A percentile compares a stretch with the other conserved stretches of the same genome.
Conservation (phyloP, 495 filamentous ascomycete genomes). For the Penicillium lagena region DNA sequence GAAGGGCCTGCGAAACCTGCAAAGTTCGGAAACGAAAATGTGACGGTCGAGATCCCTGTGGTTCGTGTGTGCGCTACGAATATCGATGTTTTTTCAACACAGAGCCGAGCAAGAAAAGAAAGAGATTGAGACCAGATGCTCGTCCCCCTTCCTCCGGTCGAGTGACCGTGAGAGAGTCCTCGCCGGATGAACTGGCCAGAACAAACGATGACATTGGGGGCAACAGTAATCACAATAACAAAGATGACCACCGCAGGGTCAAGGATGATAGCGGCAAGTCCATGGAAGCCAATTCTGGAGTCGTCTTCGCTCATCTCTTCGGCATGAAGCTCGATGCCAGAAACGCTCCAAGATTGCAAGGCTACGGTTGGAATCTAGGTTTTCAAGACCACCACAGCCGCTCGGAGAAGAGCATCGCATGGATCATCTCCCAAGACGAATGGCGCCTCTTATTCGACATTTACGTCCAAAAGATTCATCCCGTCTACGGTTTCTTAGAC, state of each 20-base stretch:
- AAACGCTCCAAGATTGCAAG: no score
- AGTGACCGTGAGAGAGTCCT: neutral
- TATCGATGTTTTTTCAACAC: constrained; percentile 24
- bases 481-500: constrained; percentile 31
- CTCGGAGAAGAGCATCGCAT: constrained; percentile 9
- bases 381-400: constrained; percentile 16
- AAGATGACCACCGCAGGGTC: no score
- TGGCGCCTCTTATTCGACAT: constrained; percentile 9
- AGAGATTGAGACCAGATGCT: no score
- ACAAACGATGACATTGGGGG: no score
- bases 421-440: neutral
- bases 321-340: no score
- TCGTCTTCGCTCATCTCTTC: no score
- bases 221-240: no score
- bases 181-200: no score
- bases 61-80: constrained; percentile 23
- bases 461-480: constrained; percentile 28
- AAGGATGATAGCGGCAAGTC: no score
- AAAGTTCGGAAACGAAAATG: constrained; percentile 26
- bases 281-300: no score
- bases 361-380: constrained; percentile 29
- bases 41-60: constrained; percentile 27
- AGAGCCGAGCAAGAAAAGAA: constrained; percentile 4
- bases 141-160: neutral
- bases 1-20: neutral